A percentile compares a stretch with the other conserved stretches of the same genome.
phyloP scores from a whole-genome alignment of 163 green algal genomes.

The Scenedesmus sp. region DNA sequence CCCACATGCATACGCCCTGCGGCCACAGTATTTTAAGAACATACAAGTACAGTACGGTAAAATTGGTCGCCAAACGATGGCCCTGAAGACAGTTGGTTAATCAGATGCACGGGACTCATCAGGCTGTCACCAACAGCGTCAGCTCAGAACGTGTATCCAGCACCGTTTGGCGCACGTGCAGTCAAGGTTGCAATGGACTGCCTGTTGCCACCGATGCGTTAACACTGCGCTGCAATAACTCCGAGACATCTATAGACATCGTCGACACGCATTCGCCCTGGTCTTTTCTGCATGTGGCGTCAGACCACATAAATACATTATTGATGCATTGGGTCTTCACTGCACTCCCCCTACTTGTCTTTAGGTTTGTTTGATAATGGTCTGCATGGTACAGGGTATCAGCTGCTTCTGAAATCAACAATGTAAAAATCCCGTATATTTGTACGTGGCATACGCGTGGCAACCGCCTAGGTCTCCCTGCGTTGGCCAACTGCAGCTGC shows the following conservation, averaged over 20 bases:
- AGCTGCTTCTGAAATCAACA: too few relatives aligned
- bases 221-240: neutral
- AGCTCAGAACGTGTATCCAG: too few relatives aligned
- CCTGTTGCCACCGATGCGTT: neutral
- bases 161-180: too few relatives aligned
- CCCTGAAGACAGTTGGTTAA: neutral
- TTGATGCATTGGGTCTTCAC: too few relatives aligned
- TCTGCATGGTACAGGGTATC: too few relatives aligned
- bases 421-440: too few relatives aligned
- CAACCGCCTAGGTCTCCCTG: neutral
- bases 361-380: neutral
- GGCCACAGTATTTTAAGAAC: too few relatives aligned
- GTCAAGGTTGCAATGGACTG: too few relatives aligned
- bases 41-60: too few relatives aligned
- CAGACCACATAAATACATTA: neutral
- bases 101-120: neutral
- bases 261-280: neutral
- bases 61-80: neutral
- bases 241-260: neutral
- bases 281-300: neutral
- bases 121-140: neutral
- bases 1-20: neutral
- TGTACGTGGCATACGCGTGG: too few relatives aligned
- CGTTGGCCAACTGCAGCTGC: neutral
- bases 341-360: neutral